Conservation (phyloP, 1,139 yeast species). For the Diutina mesorugosa region DNA sequence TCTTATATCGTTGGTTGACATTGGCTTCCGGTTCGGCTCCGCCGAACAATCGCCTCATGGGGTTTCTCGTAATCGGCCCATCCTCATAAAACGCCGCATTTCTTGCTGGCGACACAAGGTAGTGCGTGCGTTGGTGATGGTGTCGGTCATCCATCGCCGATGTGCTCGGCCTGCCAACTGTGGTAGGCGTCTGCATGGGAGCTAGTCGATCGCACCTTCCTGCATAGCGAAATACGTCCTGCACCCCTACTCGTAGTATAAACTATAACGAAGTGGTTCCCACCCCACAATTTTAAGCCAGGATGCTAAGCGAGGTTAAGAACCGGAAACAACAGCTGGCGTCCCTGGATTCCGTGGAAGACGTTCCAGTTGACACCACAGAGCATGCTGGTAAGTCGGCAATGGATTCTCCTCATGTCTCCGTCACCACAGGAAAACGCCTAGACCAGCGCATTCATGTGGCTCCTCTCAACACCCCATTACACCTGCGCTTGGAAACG, state of each 20-base stretch:
- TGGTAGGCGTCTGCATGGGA: neutral
- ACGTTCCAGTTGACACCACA: neutral
- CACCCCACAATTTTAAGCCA: neutral
- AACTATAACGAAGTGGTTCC: neutral
- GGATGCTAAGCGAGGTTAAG: neutral
- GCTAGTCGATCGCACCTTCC: neutral
- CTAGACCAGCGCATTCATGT: constrained; percentile 12
- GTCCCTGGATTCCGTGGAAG: neutral
- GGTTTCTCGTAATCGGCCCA: neutral
- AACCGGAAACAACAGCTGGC: neutral
- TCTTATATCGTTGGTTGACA: constrained; percentile 20
- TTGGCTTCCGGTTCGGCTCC: constrained; percentile 5
- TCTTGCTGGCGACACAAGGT: neutral
- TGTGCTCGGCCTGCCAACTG: neutral
- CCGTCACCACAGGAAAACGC: neutral
- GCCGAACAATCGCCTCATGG: neutral
- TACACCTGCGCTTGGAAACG: constrained; percentile 52
- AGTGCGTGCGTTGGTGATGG: constrained; percentile 1
- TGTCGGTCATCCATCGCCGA: neutral
- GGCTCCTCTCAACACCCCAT: constrained; percentile 45
- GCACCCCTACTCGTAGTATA: neutral
- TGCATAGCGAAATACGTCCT: neutral
- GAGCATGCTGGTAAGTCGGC: neutral
- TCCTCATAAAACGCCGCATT: neutral
- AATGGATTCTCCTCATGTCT: neutral